A percentile compares a stretch with the other conserved stretches of the same genome.
Evolutionary conservation across 176 grass and related monocot species (phyloP).

Genomic region (Oropetium thomaeum): DNA sequence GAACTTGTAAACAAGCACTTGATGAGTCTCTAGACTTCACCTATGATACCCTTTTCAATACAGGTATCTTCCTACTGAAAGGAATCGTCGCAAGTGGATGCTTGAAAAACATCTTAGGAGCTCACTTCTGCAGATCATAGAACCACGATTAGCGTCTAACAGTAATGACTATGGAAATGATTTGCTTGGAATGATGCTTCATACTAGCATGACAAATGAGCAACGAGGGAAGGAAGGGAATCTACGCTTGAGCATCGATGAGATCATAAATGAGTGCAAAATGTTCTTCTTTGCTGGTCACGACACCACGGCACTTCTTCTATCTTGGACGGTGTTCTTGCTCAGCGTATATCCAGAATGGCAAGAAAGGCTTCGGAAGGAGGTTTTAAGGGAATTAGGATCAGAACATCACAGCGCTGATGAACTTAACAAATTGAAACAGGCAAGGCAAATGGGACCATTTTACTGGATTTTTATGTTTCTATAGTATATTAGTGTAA

Average conservation of each 20-base stretch:
- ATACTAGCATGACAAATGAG: constrained; percentile 1
- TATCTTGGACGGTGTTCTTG: constrained; percentile 58
- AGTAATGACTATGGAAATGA: constrained; percentile 28
- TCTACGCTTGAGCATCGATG: constrained; percentile 42
- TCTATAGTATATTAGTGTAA: background rate
- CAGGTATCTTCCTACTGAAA: constrained; percentile 40
- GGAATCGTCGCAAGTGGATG: constrained; percentile 22
- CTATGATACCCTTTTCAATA: background rate
- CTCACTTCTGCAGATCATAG: constrained; percentile 36
- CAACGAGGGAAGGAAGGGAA: background rate
- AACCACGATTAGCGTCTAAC: background rate
- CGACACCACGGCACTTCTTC: constrained; percentile 48
- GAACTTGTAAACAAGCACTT: background rate
- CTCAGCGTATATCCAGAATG: constrained; percentile 39
- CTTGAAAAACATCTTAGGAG: constrained; percentile 41
- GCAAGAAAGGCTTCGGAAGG: constrained; percentile 57
- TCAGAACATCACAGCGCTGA: constrained; percentile 15
- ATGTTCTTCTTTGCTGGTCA: constrained; percentile 59
- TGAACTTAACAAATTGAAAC: constrained; percentile 43
- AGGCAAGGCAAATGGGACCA: constrained; percentile 17
- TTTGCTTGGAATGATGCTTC: constrained; percentile 58
- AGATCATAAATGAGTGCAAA: constrained; percentile 70
- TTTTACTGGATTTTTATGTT: background rate
- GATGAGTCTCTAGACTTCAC: background rate
- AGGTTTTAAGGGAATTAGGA: constrained; percentile 32